Base-by-base conservation (phyloP, 805 yeast genomes). In the Myxozyma sirexii region DNA sequence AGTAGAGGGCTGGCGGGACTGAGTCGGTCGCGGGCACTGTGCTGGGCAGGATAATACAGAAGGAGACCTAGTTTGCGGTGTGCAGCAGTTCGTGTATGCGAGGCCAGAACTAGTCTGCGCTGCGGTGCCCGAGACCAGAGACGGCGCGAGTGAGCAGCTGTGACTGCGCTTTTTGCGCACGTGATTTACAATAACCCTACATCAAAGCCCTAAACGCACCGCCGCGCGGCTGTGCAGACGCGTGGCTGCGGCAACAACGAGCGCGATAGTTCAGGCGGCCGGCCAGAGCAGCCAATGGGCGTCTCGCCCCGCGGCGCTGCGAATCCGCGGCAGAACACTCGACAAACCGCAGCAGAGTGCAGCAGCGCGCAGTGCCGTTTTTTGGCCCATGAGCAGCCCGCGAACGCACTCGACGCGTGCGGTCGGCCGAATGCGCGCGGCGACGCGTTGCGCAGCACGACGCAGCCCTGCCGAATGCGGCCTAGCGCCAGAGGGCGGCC, bases 371-470 rank as follows among this genome's bases (percentile, higher is more conserved):
- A n/a, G n/a, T n/a, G n/a, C n/a, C n/a, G n/a, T n/a, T n/a, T n/a
- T n/a, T n/a, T n/a, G n/a, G n/a, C n/a, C n/a, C n/a, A n/a, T n/a
- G n/a, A n/a, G n/a, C n/a, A n/a, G n/a, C n/a, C n/a, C n/a, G n/a
- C n/a, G n/a, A n/a, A n/a, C n/a, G n/a, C n/a, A n/a, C n/a, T n/a
- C n/a, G n/a, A 44, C 48, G 48, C 48, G 48, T 44, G 33, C 50
- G 2, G 41, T 15, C 35, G 26, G 39, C n/a, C n/a, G 50, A 46
- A 46, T 46, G 50, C 27, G 33, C 33, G 33, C 33, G 10, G 33
- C 23, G 53, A 35, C 53, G 53, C 53, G 53, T 48, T 37, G 53
- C 43, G 53, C 53, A 48, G 53, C 53, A 21, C 53, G 53, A 23
- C 33, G 53, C 53, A 37, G 53, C 53, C 35, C 53, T 26, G n/a